These are phyloP conservation scores for Penicillium coprophilum DNA, from an alignment of 495 filamentous ascomycete species.

Conservation along the genomic window DNA sequence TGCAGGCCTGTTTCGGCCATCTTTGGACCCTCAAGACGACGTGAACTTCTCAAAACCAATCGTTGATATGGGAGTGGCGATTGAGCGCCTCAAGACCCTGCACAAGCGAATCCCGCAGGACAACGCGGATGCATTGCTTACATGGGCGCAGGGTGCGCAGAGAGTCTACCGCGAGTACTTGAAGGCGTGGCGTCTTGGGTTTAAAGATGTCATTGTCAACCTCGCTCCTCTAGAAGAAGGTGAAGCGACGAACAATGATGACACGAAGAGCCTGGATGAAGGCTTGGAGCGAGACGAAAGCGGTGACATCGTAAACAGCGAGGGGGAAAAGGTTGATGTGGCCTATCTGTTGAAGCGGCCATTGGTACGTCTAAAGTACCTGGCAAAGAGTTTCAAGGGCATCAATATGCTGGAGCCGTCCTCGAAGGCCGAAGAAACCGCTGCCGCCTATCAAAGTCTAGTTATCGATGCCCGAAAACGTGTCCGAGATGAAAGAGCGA, in stretches of 20 bases:
- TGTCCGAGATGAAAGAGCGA: slow-evolving; percentile 78
- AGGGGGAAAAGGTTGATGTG: slow-evolving; percentile 92
- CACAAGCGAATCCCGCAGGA: slow-evolving; percentile 77
- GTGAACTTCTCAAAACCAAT: slow-evolving; percentile 80
- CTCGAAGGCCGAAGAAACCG: slow-evolving; percentile 55
- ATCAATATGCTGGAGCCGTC: slow-evolving; percentile 51
- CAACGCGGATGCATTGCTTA: slow-evolving; percentile 64
- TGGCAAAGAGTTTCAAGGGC: slow-evolving; percentile 67
- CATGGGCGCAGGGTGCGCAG: slow-evolving; percentile 76
- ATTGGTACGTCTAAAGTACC: slow-evolving; percentile 81
- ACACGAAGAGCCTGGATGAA: slow-evolving; percentile 60
- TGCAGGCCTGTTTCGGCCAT: slow-evolving; percentile 64
- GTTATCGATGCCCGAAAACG: slow-evolving; percentile 75
- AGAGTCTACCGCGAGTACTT: slow-evolving; percentile 86
- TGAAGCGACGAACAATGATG: slow-evolving; percentile 43
- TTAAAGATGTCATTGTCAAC: slow-evolving; percentile 93
- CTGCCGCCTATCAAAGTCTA: slow-evolving; percentile 63
- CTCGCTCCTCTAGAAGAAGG: slow-evolving; percentile 69
- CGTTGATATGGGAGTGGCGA: slow-evolving; percentile 86
- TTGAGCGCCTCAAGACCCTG: slow-evolving; percentile 77
- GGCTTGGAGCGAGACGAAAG: slow-evolving; percentile 73
- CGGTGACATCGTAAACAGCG: slow-evolving; percentile 71
- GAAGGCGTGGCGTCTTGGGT: slow-evolving; percentile 86
- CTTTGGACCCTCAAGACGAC: slow-evolving; percentile 52
- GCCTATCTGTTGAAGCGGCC: slow-evolving; percentile 89